Evolutionary conservation across 1,284 basidiomycete species (phyloP), one percentile per base, ranked within the genome.

Genomic region (Somion occarium): DNA sequence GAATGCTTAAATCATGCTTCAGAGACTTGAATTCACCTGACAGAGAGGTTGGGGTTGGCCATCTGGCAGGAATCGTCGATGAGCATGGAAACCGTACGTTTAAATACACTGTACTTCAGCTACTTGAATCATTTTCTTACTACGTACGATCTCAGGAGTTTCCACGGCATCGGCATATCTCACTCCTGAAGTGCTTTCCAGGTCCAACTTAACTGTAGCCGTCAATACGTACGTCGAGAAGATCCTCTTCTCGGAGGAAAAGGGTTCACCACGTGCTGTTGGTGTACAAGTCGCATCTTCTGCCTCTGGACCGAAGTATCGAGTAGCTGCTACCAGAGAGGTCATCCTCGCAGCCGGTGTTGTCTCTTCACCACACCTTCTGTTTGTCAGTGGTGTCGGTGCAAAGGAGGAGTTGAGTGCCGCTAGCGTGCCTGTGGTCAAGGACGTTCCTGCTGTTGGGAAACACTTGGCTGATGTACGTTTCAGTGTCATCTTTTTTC

Each of bases 351-450:
- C 69, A 46, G 72, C 69, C 2, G 78, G 76, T 3, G 56, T 70
- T 1, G 61, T 79, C 44, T 68, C 71, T 22, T 72, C 73, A 4
- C 75, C 78, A 13, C 72, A 73, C 26, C 59, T 79, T 2, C 68
- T 81, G 3, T 65, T 78, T 54, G 65, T 78, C 13, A 77, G 74
- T 11, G 78, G 78, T 11, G 68, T 80, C 46, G 78, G 78, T 1
- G 68, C 72, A 45, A 53, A 64, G 26, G 51, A 56, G 5, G 63
- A 73, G 1, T 60, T 81, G 2, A 46, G 60, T 38, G 56, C 60
- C 30, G 56, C 71, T 9, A 69, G 66, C n/a, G 72, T 78, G 42
- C 62, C 63, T 1, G 51, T 68, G 1, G 61, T 73, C 12, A 63
- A 68, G 18, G 61, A 73, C 49, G 59, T 73, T 11, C 66, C 71